Evolutionary conservation across 2,329 filamentous ascomycete genomes (phyloP).

Genomic region (Epichloe sibirici): DNA sequence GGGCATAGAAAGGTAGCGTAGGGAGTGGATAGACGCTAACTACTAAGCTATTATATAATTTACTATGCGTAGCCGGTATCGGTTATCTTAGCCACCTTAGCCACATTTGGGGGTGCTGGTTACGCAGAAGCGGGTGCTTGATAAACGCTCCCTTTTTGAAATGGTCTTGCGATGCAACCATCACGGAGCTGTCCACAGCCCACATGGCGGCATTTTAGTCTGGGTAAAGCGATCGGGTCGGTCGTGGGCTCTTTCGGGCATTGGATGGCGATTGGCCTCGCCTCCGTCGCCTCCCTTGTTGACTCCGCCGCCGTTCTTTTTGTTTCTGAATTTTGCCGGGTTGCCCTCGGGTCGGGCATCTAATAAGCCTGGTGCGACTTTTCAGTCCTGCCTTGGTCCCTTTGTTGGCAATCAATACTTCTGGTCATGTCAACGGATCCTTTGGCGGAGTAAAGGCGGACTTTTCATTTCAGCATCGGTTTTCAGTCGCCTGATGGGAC

Average conservation of each 20-base stretch:
- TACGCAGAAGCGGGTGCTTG: too few relatives aligned
- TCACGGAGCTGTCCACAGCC: background rate
- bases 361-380: background rate
- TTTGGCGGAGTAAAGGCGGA: background rate
- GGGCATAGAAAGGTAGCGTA: too few relatives aligned
- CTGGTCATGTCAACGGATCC: background rate
- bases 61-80: too few relatives aligned
- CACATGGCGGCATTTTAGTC: background rate
- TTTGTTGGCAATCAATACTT: background rate
- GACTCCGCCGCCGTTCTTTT: constrained; percentile 4
- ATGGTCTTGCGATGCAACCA: background rate
- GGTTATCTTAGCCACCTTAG: too few relatives aligned
- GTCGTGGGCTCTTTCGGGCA: background rate
- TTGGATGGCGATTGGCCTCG: background rate
- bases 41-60: too few relatives aligned
- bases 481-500: background rate
- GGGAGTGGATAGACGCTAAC: too few relatives aligned
- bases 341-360: background rate
- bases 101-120: too few relatives aligned
- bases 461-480: background rate
- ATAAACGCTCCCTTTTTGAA: too few relatives aligned
- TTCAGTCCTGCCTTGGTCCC: background rate
- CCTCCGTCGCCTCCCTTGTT: constrained; percentile 1
- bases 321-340: background rate
- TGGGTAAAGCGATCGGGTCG: background rate